Conservation (phyloP, 306 rosid genomes). For the Dalbergia cultrata region DNA sequence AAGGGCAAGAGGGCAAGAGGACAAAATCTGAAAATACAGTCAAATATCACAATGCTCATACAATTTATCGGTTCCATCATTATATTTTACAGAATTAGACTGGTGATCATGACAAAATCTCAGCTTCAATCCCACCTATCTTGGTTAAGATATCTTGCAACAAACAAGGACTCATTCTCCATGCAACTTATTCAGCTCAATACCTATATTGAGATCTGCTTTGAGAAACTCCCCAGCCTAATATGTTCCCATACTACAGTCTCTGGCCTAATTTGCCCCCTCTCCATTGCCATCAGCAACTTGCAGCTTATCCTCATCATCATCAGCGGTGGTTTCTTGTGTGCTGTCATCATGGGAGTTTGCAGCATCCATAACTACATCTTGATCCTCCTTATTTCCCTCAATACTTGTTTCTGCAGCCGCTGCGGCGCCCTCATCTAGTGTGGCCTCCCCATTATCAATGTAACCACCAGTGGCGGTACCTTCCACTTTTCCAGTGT, state of each 20-base stretch:
- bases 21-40: not conserved
- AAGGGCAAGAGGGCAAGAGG: not conserved
- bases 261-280: slow-evolving; percentile 26
- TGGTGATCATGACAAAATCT: slow-evolving; percentile 16
- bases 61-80: slow-evolving; percentile 5
- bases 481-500: not conserved
- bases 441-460: not conserved
- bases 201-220: slow-evolving; percentile 4
- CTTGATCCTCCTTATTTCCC: slow-evolving; percentile 20
- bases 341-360: slow-evolving; percentile 26
- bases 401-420: slow-evolving; percentile 23
- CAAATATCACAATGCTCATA: slow-evolving; percentile 28
- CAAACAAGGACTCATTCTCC: slow-evolving; percentile 10
- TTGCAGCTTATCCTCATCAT: slow-evolving; percentile 18
- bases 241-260: not conserved
- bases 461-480: not conserved
- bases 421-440: slow-evolving; percentile 18
- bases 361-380: slow-evolving; percentile 34
- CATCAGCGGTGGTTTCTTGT: slow-evolving; percentile 38
- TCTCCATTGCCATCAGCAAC: slow-evolving; percentile 45
- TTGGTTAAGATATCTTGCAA: not conserved
- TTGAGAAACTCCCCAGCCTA: not conserved
- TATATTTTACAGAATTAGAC: not conserved
- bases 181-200: slow-evolving; percentile 33
- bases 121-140: slow-evolving; percentile 11